Evolutionary conservation across 176 grass and related monocot species (phyloP).

Genomic region (Phoenix dactylifera): DNA sequence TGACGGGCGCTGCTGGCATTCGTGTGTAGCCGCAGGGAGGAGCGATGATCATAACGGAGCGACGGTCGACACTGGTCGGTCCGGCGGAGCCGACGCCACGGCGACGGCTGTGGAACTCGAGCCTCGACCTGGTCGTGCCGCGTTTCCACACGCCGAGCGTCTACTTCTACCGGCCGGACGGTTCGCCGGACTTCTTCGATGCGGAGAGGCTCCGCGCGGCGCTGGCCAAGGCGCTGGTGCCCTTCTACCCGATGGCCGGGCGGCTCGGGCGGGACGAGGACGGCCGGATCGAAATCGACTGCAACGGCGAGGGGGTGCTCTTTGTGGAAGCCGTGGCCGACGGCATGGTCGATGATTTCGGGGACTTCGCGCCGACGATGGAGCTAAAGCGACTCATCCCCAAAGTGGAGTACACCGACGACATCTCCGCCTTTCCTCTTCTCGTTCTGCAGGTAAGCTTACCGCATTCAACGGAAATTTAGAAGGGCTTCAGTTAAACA

Average conservation of each 20-base stretch:
- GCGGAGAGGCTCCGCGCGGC: constrained; percentile 41
- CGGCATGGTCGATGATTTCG: constrained; percentile 52
- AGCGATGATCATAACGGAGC: constrained; percentile 49
- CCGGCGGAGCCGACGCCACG: constrained; percentile 54
- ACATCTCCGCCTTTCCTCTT: constrained; percentile 72
- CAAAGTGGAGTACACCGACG: constrained; percentile 62
- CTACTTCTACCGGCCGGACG: constrained; percentile 55
- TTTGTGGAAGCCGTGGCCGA: constrained; percentile 86
- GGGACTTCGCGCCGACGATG: constrained; percentile 89
- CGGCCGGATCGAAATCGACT: constrained; percentile 82
- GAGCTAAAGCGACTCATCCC: constrained; percentile 80
- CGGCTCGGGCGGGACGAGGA: constrained; percentile 69
- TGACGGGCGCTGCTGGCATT: too few relatives aligned
- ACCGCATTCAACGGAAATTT: too few relatives aligned
- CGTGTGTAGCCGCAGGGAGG: not conserved
- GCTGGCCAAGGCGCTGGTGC: constrained; percentile 61
- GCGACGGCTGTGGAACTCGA: constrained; percentile 62
- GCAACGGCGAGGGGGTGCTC: constrained; percentile 60
- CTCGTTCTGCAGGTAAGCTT: constrained; percentile 69
- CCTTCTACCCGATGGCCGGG: constrained; percentile 89
- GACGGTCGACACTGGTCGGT: constrained; percentile 50
- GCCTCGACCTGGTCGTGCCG: constrained; percentile 68
- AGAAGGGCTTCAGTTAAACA: too few relatives aligned
- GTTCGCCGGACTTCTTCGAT: constrained; percentile 47
- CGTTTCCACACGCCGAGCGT: constrained; percentile 82